Base-by-base conservation (phyloP, 2,329 filamentous ascomycete species). In the Penicillium decumbens region DNA sequence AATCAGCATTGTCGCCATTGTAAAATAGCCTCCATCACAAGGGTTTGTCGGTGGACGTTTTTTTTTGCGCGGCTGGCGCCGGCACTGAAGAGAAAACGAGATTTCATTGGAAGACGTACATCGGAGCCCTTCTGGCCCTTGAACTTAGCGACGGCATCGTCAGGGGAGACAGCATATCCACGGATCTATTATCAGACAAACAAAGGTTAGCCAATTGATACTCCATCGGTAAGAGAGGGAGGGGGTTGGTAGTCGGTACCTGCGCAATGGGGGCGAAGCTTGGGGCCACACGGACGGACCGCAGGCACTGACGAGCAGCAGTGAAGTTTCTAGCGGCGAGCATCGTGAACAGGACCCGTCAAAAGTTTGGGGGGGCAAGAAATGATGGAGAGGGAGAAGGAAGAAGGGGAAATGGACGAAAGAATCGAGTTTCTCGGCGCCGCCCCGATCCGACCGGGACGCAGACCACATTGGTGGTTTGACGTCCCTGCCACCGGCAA, bases 61-160 rank as follows among this genome's bases (percentile, higher is more conserved):
- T 38, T 42, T 8, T 25, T 41, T 40, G 47, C 51, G 60, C 61
- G 61, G 62, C 58, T 60, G 53, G 48, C 56, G 41, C 57, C 62
- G 63, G 63, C 58, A 56, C 51, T 13, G 23, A 13, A 52, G 55
- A 38, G 52, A 49, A 59, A 58, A 54, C 44, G 54, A 48, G 45
- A 47, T 46, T 49, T 45, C 56, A 50, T 52, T 55, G 54, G 64
- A 50, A 59, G 58, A 60, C 87, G 72, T 84, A 93, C 89, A 79
- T 92, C 86, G 70, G 85, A 77, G 70, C 88, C 89, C 78, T 95
- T 96, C 71, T 83, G 80, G 63, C 92, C 93, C 67, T 89, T 86
- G 80, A 96, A 98, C 78, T 93, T 88, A 73, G 91, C 93, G 65
- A 97, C 90, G 65, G 82, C 82, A 37, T 88, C 82, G 53, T 80